Conservation (phyloP, 345 rosid species). For the thale cress (Arabidopsis thaliana) region DNA sequence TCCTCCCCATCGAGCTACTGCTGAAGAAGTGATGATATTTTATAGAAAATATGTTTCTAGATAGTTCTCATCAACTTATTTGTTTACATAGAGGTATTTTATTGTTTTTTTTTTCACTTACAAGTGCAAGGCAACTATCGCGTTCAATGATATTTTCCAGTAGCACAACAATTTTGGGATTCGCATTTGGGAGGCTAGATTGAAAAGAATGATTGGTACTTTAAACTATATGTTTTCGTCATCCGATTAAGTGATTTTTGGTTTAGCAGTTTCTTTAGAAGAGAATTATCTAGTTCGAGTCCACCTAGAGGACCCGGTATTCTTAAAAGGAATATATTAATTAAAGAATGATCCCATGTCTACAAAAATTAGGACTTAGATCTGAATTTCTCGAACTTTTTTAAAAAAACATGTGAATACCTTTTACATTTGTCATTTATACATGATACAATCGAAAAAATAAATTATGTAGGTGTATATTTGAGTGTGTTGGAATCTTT, state of each 20-base stretch:
- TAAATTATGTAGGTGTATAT: neutral
- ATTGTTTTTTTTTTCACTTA: neutral
- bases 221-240: neutral
- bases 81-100: neutral
- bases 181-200: neutral
- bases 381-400: too few relatives aligned
- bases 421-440: neutral
- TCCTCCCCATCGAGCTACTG: conserved; percentile 22
- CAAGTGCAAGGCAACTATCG: neutral
- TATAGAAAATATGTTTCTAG: neutral
- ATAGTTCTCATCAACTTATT: conserved; percentile 12
- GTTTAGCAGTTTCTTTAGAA: too few relatives aligned
- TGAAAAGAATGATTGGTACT: neutral
- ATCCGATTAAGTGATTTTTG: too few relatives aligned
- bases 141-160: neutral
- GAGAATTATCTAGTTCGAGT: too few relatives aligned
- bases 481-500: neutral
- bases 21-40: conserved; percentile 21
- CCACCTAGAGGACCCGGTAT: too few relatives aligned
- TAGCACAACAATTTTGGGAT: neutral
- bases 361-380: too few relatives aligned
- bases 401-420: too few relatives aligned
- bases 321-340: too few relatives aligned
- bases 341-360: too few relatives aligned
- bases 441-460: neutral